Conservation (phyloP, 1,284 basidiomycete genomes). For the Omphalotus olearius region DNA sequence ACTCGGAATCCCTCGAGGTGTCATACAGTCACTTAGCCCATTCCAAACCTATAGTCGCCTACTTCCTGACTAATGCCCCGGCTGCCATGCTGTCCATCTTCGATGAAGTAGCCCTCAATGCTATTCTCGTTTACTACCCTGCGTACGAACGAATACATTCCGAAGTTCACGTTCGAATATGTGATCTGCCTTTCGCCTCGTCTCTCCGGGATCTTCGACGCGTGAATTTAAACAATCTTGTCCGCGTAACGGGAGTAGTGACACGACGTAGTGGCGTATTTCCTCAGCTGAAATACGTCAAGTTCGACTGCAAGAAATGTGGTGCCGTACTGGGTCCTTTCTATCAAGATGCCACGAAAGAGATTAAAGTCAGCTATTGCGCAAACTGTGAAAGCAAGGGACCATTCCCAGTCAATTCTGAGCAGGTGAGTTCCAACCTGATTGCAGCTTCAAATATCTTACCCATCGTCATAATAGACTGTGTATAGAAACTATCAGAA, state of each 20-base stretch:
- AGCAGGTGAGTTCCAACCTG: conserved; percentile 59
- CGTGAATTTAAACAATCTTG: conserved; percentile 90
- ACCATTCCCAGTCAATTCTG: conserved; percentile 95
- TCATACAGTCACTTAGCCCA: conserved; percentile 90
- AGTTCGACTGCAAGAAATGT: conserved; percentile 96
- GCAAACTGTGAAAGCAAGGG: conserved; percentile 92
- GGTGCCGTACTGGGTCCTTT: conserved; percentile 92
- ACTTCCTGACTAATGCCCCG: conserved; percentile 95
- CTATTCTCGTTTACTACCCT: conserved; percentile 94
- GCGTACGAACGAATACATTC: conserved; percentile 96
- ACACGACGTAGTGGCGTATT: conserved; percentile 96
- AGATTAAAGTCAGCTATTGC: conserved; percentile 94
- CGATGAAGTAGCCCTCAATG: conserved; percentile 92
- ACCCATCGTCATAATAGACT: conserved; percentile 53
- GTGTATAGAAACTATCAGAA: conserved; percentile 99
- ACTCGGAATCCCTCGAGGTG: conserved; percentile 96
- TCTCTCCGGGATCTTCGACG: conserved; percentile 94
- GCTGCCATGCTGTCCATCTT: conserved; percentile 92
- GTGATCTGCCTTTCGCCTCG: conserved; percentile 86
- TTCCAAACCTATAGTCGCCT: conserved; percentile 93
- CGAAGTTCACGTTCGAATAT: conserved; percentile 96
- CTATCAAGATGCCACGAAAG: conserved; percentile 94
- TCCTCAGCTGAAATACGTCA: conserved; percentile 98
- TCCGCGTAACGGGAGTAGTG: conserved; percentile 96
- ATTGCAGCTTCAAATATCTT: neutral